Evolutionary conservation across 2,329 filamentous ascomycete genomes (phyloP).

Genomic region (Fusarium kyushuense): DNA sequence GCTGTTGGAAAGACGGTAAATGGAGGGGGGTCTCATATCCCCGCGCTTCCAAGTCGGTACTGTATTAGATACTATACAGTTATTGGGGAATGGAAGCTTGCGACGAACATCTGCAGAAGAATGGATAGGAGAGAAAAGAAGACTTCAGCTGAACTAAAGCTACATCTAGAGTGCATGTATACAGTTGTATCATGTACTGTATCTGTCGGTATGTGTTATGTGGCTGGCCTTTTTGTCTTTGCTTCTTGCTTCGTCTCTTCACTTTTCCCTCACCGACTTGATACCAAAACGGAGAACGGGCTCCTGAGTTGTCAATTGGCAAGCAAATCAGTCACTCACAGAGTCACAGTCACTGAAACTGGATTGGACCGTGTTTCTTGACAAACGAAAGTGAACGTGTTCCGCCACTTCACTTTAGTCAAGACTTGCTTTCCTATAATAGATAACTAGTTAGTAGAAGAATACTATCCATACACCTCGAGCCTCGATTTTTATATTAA

Average conservation of each 20-base stretch:
- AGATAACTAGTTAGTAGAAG: neutral
- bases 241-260: constrained; percentile 33
- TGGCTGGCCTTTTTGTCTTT: constrained; percentile 28
- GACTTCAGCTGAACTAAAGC: neutral
- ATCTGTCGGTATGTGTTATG: neutral
- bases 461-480: constrained; percentile 6
- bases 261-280: constrained; percentile 49
- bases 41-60: neutral
- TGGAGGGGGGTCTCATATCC: neutral
- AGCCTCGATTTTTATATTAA: constrained; percentile 23
- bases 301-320: constrained; percentile 37
- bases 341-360: constrained; percentile 12
- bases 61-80: neutral
- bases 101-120: constrained; percentile 1
- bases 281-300: constrained; percentile 47
- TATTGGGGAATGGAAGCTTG: neutral
- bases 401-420: constrained; percentile 30
- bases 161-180: constrained; percentile 5
- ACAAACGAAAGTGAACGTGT: constrained; percentile 14
- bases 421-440: neutral
- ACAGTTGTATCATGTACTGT: constrained; percentile 2
- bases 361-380: constrained; percentile 18
- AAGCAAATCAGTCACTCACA: constrained; percentile 31
- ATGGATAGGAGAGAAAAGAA: neutral
- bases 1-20: constrained; percentile 40